Conservation (phyloP, 345 rosid genomes). For the Euclidium syriacum region DNA sequence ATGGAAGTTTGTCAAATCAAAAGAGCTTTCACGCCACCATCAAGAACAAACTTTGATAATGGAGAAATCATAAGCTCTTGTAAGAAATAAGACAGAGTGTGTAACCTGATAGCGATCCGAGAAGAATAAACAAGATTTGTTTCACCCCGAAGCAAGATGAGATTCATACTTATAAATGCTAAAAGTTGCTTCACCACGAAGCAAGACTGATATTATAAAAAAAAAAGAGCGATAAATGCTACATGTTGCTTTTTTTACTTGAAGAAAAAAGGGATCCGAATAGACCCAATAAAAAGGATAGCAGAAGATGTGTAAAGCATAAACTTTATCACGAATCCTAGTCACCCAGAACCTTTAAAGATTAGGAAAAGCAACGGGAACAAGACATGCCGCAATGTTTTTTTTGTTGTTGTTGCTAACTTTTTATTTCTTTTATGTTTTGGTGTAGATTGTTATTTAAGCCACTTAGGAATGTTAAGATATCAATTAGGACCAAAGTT, state of each 20-base stretch:
- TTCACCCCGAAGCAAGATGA: slow-evolving; percentile 22
- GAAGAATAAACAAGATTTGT: background rate
- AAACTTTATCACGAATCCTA: slow-evolving; percentile 17
- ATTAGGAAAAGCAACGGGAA: slow-evolving; percentile 27
- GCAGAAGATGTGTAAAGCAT: slow-evolving; percentile 20
- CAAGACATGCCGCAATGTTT: slow-evolving; percentile 29
- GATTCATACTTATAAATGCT: background rate
- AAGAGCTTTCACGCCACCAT: background rate
- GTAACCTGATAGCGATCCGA: background rate
- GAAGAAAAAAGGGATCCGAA: background rate
- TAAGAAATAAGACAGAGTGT: slow-evolving; percentile 5
- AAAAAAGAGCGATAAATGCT: no score
- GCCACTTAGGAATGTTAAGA: slow-evolving; percentile 1
- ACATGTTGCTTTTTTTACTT: slow-evolving; percentile 10
- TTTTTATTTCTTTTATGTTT: background rate
- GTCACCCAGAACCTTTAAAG: slow-evolving; percentile 13
- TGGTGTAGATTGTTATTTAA: background rate
- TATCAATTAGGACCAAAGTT: no score
- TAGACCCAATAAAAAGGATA: background rate
- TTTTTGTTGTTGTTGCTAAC: background rate
- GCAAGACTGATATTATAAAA: no score
- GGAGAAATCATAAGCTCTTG: background rate
- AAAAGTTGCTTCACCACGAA: no score
- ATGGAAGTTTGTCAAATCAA: slow-evolving; percentile 6
- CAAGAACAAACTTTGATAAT: background rate